Evolutionary conservation across 164 flowering plant genomes (phyloP), one percentile per base, ranked within the genome.

Genomic region (Echeveria elegans): DNA sequence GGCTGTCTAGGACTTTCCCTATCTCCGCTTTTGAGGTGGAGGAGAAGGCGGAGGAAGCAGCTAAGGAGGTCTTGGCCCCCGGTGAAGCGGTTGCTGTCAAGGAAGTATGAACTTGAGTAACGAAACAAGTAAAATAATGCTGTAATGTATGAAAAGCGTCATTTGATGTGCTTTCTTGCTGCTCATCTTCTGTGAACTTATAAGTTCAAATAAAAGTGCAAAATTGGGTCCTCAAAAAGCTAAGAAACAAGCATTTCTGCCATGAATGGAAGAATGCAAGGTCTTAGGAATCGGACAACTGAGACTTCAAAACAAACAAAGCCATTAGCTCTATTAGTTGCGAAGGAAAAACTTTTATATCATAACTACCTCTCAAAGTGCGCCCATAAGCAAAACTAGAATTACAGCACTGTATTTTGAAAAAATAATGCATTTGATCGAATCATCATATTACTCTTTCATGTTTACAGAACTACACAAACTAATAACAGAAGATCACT

Each of bases 11-110:
- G 63, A 34, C 63, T 4, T 67, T 53, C n/a, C 69, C 48, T 6
- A 26, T 24, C n/a, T 53, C 63, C 0, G 38, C 31, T 0, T 89
- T 92, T 34, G 68, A 60, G 29, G 75, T 50, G 40, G 80, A 32
- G 23, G 24, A 62, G 65, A 32, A 19, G 65, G 65, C 14, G 24
- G 12, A 12, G 16, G 28, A 23, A 23, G 18, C 47, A 43, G 58
- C 14, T 21, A 52, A 21, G 15, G 65, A 31, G 65, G 41, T 34
- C 21, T 18, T 29, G 36, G 34, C 64, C 11, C 4, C 18, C 24
- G 23, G 37, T 34, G 65, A 63, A 32, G 37, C 37, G 7, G 34
- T 63, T 63, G 65, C 47, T 18, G 64, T 50, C 28, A 47, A 15
- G 52, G 52, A 50, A 50, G 56, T 50, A 7, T 50, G 28, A 50